Conservation (phyloP, 164 flowering plant genomes). For the Brasenia schreberi region DNA sequence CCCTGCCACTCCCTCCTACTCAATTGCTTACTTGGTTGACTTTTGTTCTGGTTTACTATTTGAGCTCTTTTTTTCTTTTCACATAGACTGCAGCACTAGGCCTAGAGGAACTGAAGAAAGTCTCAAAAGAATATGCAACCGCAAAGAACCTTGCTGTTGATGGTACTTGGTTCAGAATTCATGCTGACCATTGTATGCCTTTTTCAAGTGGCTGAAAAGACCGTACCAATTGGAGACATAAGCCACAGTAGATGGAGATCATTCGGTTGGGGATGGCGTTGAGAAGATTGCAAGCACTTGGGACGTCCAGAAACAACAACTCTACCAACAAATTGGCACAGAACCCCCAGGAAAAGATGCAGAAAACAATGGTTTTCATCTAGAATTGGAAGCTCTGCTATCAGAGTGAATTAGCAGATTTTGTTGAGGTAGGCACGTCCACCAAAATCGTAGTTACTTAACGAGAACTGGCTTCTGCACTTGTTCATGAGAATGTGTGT, state of each 20-base stretch:
- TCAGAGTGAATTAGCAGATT: slow-evolving; percentile 3
- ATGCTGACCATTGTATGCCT: background rate
- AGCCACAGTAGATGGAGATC: slow-evolving; percentile 39
- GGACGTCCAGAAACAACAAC: slow-evolving; percentile 35
- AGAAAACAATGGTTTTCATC: slow-evolving; percentile 15
- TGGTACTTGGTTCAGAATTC: slow-evolving; percentile 28
- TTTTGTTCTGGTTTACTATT: background rate
- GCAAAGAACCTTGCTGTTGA: slow-evolving; percentile 24
- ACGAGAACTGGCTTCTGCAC: too few relatives aligned
- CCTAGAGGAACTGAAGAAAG: slow-evolving; percentile 33
- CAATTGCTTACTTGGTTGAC: too few relatives aligned
- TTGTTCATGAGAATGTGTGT: too few relatives aligned
- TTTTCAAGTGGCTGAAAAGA: slow-evolving; percentile 39
- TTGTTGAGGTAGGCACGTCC: too few relatives aligned
- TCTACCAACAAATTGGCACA: slow-evolving; percentile 32
- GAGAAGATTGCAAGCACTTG: slow-evolving; percentile 39
- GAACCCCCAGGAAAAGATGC: slow-evolving; percentile 7
- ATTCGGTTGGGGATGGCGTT: slow-evolving; percentile 31
- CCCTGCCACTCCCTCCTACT: background rate
- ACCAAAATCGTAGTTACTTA: too few relatives aligned
- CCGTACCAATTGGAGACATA: slow-evolving; percentile 45
- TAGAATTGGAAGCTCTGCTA: slow-evolving; percentile 21
- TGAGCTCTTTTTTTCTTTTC: background rate
- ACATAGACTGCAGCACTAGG: slow-evolving; percentile 59
- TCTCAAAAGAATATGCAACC: slow-evolving; percentile 29